phyloP scores from a whole-genome alignment of 495 filamentous ascomycete species.

The Amorphotheca resinae region DNA sequence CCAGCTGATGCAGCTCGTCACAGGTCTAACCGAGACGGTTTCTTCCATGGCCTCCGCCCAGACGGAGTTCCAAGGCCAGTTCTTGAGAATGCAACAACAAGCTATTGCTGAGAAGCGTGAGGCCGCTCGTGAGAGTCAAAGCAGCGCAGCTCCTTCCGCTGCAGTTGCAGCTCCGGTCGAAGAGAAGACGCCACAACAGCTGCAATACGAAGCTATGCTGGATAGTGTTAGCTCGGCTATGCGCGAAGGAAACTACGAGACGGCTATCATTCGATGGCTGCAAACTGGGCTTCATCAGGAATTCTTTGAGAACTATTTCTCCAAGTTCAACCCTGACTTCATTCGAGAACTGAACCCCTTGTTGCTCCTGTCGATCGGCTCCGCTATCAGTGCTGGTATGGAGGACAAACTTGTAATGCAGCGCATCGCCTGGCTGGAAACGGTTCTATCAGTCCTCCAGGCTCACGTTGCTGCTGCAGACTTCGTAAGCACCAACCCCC shows the following conservation, averaged over 20 bases:
- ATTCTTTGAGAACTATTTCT: slow-evolving; percentile 72
- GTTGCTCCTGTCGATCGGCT: slow-evolving; percentile 69
- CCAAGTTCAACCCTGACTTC: slow-evolving; percentile 58
- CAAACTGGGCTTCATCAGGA: slow-evolving; percentile 59
- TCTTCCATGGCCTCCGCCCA: slow-evolving; percentile 56
- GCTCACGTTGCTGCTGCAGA: slow-evolving; percentile 12
- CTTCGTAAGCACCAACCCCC: slow-evolving; percentile 30
- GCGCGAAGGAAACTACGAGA: slow-evolving; percentile 53
- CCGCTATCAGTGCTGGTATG: slow-evolving; percentile 63
- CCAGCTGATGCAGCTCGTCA: slow-evolving; percentile 61
- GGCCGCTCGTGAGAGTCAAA: slow-evolving; percentile 1
- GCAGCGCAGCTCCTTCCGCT: slow-evolving; percentile 20
- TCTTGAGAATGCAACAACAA: slow-evolving; percentile 43
- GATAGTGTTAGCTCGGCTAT: slow-evolving; percentile 53
- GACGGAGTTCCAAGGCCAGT: slow-evolving; percentile 46
- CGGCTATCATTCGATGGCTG: slow-evolving; percentile 63
- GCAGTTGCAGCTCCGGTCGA: slow-evolving; percentile 23
- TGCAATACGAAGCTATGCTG: slow-evolving; percentile 53
- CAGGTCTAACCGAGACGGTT: slow-evolving; percentile 58
- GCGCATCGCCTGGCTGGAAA: slow-evolving; percentile 69
- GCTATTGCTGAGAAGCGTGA: slow-evolving; percentile 10
- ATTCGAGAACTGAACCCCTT: slow-evolving; percentile 60
- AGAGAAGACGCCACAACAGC: slow-evolving; percentile 30
- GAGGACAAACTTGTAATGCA: slow-evolving; percentile 44
- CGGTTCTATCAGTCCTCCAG: slow-evolving; percentile 42